These are phyloP conservation scores for Paramyrothecium sp. DNA, from an alignment of 2,329 filamentous ascomycete species.

Conservation along the genomic window DNA sequence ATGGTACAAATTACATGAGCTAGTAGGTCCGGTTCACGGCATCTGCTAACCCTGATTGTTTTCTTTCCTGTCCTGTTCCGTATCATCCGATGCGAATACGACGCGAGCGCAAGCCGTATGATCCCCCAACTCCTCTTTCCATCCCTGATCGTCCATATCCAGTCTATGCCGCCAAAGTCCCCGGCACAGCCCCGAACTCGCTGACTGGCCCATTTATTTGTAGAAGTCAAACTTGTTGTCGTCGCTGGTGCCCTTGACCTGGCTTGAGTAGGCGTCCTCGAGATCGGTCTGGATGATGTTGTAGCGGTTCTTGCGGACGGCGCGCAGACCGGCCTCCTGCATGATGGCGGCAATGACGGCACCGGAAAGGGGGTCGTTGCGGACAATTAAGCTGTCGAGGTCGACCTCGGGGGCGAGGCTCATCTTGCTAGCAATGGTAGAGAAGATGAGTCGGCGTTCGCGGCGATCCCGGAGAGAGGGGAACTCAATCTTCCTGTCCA, in stretches of 20 bases:
- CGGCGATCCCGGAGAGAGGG: conserved; percentile 90
- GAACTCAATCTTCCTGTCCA: conserved; percentile 99
- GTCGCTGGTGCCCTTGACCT: conserved; percentile 77
- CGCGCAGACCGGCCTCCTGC: conserved; percentile 94
- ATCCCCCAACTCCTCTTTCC: no score
- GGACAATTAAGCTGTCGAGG: conserved; percentile 90
- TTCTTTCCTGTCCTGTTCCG: no score
- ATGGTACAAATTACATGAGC: not conserved
- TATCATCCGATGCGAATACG: no score
- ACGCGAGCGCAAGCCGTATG: no score
- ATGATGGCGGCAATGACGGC: conserved; percentile 98
- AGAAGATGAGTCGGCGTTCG: conserved; percentile 94
- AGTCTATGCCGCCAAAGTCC: no score
- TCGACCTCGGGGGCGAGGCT: conserved; percentile 95
- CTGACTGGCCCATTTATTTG: conserved; percentile 52
- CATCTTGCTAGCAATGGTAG: conserved; percentile 97
- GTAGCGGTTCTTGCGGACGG: conserved; percentile 96
- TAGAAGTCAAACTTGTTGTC: conserved; percentile 89
- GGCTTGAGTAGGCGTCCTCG: conserved; percentile 94
- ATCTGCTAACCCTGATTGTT: no score
- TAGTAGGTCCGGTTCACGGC: no score
- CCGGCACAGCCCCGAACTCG: no score
- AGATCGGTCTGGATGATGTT: conserved; percentile 98
- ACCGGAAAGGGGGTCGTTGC: conserved; percentile 92
- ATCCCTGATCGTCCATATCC: no score